Evolutionary conservation across 31 red algal species (phyloP).

Genomic region (Odonthalia washingtoniensis): DNA sequence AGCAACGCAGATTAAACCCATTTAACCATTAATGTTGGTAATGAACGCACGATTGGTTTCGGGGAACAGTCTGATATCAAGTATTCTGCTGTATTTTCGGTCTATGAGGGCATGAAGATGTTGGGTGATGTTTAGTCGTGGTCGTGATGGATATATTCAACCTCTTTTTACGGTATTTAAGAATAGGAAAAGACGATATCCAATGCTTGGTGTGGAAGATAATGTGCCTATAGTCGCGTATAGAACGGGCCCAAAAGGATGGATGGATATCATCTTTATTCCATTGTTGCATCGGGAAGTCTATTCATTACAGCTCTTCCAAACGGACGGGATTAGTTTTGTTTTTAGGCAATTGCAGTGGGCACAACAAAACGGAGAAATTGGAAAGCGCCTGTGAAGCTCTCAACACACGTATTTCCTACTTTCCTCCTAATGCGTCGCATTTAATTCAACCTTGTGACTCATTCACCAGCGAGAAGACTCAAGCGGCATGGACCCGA

Average conservation of each 20-base stretch:
- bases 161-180: constrained; percentile 24
- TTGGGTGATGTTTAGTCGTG: neutral
- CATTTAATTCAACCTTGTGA: constrained; percentile 30
- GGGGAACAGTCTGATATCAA: neutral
- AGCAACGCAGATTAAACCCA: neutral
- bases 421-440: constrained; percentile 32
- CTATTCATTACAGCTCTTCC: neutral
- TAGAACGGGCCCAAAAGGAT: constrained; percentile 21
- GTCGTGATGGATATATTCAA: constrained; percentile 4
- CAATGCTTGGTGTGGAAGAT: neutral
- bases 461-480: constrained; percentile 10
- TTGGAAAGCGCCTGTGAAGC: neutral
- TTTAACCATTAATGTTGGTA: neutral
- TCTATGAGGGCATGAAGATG: neutral
- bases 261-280: constrained; percentile 10
- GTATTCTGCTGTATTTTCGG: neutral
- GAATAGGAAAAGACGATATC: neutral
- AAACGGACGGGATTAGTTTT: neutral
- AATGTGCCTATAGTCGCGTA: constrained; percentile 18
- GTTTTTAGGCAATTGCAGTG: constrained; percentile 27
- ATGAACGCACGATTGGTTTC: neutral
- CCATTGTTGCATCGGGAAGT: neutral
- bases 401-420: constrained; percentile 16
- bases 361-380: neutral
- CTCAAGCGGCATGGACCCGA: neutral